These are phyloP conservation scores for Withania somnifera DNA, from an alignment of 305 asterid genomes.

Conservation along the genomic window DNA sequence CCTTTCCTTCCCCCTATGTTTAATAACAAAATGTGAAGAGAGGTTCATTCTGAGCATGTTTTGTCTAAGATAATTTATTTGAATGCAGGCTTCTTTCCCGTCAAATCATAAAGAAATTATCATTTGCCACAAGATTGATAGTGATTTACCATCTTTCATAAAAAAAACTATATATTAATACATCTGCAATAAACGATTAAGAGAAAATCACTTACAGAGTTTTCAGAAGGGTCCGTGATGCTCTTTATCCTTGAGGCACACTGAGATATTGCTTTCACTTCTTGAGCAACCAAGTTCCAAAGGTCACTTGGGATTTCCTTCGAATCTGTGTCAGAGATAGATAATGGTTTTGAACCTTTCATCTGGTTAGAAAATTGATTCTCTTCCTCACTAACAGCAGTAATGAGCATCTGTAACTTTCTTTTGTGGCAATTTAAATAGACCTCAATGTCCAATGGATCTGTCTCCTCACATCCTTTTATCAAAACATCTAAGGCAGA, in stretches of 20 bases:
- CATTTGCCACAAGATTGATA: background rate
- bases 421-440: conserved; percentile 78
- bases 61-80: background rate
- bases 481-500: conserved; percentile 76
- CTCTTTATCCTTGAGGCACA: conserved; percentile 54
- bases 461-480: conserved; percentile 61
- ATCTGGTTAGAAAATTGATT: conserved; percentile 28
- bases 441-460: conserved; percentile 53
- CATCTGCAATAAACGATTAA: conserved; percentile 4
- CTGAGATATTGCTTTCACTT: conserved; percentile 83
- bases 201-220: conserved; percentile 37
- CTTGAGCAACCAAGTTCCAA: conserved; percentile 57
- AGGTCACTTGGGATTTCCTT: conserved; percentile 45
- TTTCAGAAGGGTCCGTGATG: conserved; percentile 29
- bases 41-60: background rate
- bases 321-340: conserved; percentile 40
- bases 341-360: conserved; percentile 21
- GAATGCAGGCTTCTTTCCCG: background rate
- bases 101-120: background rate
- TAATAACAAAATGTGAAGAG: background rate
- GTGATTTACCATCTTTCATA: background rate
- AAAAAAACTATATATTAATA: background rate
- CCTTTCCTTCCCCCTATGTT: background rate
- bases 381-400: conserved; percentile 54
- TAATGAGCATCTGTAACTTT: conserved; percentile 69